phyloP scores from a whole-genome alignment of 192 early-diverging fungal genomes.

The Helicostylum pulchrum region DNA sequence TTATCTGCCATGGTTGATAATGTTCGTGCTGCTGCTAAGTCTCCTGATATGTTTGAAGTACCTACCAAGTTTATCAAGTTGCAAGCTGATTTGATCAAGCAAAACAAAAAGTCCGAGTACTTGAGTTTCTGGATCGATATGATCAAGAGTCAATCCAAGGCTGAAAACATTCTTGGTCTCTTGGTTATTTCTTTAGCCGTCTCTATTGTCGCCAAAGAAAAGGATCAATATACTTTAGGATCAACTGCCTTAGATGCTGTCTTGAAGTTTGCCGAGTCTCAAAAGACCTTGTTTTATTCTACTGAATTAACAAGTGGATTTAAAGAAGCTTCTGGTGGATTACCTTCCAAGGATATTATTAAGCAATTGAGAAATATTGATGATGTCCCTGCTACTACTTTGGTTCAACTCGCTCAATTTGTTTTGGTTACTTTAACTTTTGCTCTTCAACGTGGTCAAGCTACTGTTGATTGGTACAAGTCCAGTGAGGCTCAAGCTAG shows the following conservation, averaged over 20 bases:
- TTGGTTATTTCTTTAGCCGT: slow-evolving; percentile 38
- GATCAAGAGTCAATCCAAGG: slow-evolving; percentile 22
- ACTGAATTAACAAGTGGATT: not conserved
- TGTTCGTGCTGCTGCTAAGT: not conserved
- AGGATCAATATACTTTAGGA: not conserved
- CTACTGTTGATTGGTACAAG: slow-evolving; percentile 16
- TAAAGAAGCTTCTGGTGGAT: not conserved
- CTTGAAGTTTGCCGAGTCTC: not conserved
- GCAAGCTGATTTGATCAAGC: slow-evolving; percentile 33
- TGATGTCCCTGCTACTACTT: not conserved
- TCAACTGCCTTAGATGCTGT: slow-evolving; percentile 2
- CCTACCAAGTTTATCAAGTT: slow-evolving; percentile 37
- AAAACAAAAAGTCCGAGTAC: slow-evolving; percentile 15
- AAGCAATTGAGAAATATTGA: not conserved
- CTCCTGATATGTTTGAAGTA: not conserved
- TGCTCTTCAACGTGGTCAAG: not conserved
- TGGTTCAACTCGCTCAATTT: slow-evolving; percentile 8
- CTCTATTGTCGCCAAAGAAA: not conserved
- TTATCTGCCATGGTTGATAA: slow-evolving; percentile 6
- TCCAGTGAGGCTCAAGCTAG: not conserved
- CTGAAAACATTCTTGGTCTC: slow-evolving; percentile 34
- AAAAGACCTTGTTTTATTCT: not conserved
- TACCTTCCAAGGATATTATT: slow-evolving; percentile 7
- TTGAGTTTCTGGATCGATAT: slow-evolving; percentile 38
- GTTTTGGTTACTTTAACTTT: not conserved